Evolutionary conservation across 148 eudicot species (phyloP).

Genomic region (Dianthus caryophyllus): DNA sequence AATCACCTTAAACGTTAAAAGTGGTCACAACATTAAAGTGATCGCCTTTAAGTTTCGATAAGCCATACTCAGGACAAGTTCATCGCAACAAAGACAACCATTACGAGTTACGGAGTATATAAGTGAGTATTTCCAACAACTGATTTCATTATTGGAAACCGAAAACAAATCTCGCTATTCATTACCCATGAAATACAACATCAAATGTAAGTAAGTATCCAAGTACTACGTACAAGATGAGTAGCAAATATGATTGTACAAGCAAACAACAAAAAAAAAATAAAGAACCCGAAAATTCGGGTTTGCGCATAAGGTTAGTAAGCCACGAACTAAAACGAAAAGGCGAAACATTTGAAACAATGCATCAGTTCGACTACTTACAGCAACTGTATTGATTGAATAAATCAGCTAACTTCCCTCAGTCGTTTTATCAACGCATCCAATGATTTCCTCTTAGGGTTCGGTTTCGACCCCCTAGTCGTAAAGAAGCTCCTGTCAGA

Average conservation of each 20-base stretch:
- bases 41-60: too few relatives aligned
- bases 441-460: constrained; percentile 86
- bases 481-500: constrained; percentile 80
- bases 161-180: constrained; percentile 19
- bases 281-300: constrained; percentile 10
- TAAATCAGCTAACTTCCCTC: constrained; percentile 76
- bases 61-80: too few relatives aligned
- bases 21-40: too few relatives aligned
- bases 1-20: too few relatives aligned
- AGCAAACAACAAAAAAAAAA: constrained; percentile 28
- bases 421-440: constrained; percentile 85
- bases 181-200: constrained; percentile 34
- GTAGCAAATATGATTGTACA: constrained; percentile 31
- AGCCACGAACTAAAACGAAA: constrained; percentile 26
- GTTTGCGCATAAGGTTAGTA: constrained; percentile 26
- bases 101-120: too few relatives aligned
- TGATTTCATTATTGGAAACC: not conserved
- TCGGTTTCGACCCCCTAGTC: constrained; percentile 67
- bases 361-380: constrained; percentile 32
- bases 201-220: constrained; percentile 26
- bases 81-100: not conserved
- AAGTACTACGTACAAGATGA: constrained; percentile 40
- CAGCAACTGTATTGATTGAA: constrained; percentile 25
- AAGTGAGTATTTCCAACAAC: not conserved
- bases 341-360: constrained; percentile 20